Conservation (phyloP, 768 basidiomycete genomes). For the Cytidiella melzeri region DNA sequence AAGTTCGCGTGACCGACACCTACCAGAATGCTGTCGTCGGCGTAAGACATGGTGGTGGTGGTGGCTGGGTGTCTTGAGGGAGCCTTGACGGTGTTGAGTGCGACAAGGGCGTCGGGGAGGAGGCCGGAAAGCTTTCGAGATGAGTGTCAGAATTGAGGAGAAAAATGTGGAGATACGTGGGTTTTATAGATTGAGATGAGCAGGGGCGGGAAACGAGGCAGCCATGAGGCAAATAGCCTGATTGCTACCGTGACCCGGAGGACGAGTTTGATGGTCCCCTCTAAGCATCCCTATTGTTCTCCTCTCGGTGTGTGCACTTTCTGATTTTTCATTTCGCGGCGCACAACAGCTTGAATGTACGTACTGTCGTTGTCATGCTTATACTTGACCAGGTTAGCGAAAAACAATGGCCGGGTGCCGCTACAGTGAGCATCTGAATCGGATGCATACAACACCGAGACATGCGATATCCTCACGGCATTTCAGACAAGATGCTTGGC, state of each 20-base stretch:
- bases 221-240: slow-evolving; percentile 26
- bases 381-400: too few species aligned
- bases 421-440: background rate
- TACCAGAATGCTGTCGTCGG: slow-evolving; percentile 10
- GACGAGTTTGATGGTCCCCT: background rate
- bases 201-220: slow-evolving; percentile 39
- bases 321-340: background rate
- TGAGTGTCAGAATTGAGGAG: slow-evolving; percentile 25
- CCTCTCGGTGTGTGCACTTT: background rate
- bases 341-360: background rate
- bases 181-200: slow-evolving; percentile 48
- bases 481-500: background rate
- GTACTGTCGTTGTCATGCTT: background rate
- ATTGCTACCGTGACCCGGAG: background rate
- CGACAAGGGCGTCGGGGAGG: slow-evolving; percentile 14
- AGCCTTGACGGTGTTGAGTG: slow-evolving; percentile 11
- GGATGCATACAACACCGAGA: background rate
- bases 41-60: slow-evolving; percentile 28
- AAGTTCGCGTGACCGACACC: background rate
- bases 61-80: slow-evolving; percentile 17
- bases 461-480: background rate
- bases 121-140: slow-evolving; percentile 16
- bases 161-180: slow-evolving; percentile 16
- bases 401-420: background rate
- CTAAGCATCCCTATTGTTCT: background rate